A percentile compares a stretch with the other conserved stretches of the same genome.
Evolutionary conservation across 345 rosid genomes (phyloP).

Genomic region (Eucalyptus curtisii): DNA sequence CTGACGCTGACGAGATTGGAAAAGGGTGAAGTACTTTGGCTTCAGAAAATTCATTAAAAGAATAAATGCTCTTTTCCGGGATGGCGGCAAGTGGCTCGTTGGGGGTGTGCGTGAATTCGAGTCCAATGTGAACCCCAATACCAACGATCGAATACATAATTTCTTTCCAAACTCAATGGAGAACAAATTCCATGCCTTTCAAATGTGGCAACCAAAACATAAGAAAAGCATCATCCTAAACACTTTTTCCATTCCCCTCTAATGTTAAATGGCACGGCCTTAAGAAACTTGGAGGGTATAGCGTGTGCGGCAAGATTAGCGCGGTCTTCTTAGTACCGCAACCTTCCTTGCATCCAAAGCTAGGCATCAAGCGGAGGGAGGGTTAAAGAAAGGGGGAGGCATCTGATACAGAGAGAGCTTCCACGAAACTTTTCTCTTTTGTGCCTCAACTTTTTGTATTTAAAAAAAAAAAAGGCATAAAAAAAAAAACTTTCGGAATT

Average conservation of each 20-base stretch:
- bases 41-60: neutral
- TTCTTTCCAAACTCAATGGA: neutral
- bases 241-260: neutral
- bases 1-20: fast-evolving
- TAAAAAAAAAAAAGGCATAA: neutral
- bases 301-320: neutral
- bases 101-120: fast-evolving
- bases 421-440: neutral
- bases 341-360: neutral
- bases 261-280: neutral
- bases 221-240: neutral
- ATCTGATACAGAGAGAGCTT: neutral
- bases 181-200: neutral
- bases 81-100: too few species aligned
- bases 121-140: neutral
- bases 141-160: fast-evolving
- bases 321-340: neutral
- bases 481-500: neutral
- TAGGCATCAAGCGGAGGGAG: neutral
- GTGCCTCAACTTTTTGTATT: neutral
- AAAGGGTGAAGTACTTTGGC: neutral
- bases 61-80: neutral
- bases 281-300: neutral
- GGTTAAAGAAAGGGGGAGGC: neutral
- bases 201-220: neutral